Conservation (phyloP, 2,329 filamentous ascomycete genomes). For the Drechslerella coelobrocha region DNA sequence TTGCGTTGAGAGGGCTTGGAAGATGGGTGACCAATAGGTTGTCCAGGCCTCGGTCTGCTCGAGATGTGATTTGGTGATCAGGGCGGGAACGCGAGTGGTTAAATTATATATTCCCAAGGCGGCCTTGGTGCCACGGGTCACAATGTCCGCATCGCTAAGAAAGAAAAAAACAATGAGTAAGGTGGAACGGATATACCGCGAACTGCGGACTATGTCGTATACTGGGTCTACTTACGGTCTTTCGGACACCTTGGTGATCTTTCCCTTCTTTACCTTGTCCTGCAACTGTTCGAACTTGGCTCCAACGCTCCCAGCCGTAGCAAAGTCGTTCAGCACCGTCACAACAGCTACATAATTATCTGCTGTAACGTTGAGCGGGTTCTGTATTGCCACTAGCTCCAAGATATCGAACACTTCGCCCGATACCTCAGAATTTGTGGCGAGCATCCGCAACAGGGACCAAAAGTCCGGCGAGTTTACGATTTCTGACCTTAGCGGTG, state of each 20-base stretch:
- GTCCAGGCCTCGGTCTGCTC: conserved; percentile 92
- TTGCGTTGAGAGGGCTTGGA: conserved; percentile 84
- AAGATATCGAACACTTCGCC: conserved; percentile 85
- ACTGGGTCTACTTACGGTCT: too few relatives aligned
- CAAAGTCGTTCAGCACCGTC: conserved; percentile 84
- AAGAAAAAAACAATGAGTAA: too few relatives aligned
- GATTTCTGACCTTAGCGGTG: conserved; percentile 78
- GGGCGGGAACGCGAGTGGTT: conserved; percentile 78
- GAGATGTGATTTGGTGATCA: conserved; percentile 92
- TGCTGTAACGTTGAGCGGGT: conserved; percentile 83
- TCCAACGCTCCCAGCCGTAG: conserved; percentile 77
- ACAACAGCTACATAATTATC: conserved; percentile 95
- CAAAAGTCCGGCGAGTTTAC: conserved; percentile 98
- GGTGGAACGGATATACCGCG: too few relatives aligned
- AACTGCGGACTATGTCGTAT: too few relatives aligned
- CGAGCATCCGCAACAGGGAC: conserved; percentile 81
- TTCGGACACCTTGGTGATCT: conserved; percentile 52
- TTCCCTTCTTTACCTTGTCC: conserved; percentile 61
- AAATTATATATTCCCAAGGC: conserved; percentile 82
- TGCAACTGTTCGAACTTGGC: conserved; percentile 72
- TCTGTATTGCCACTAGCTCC: conserved; percentile 74
- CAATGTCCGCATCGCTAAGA: conserved; percentile 69
- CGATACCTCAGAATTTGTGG: conserved; percentile 72
- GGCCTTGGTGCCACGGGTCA: conserved; percentile 79
- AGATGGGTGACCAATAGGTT: conserved; percentile 95